Conservation (phyloP, 331 rosid species). For the Quercus lobata region DNA sequence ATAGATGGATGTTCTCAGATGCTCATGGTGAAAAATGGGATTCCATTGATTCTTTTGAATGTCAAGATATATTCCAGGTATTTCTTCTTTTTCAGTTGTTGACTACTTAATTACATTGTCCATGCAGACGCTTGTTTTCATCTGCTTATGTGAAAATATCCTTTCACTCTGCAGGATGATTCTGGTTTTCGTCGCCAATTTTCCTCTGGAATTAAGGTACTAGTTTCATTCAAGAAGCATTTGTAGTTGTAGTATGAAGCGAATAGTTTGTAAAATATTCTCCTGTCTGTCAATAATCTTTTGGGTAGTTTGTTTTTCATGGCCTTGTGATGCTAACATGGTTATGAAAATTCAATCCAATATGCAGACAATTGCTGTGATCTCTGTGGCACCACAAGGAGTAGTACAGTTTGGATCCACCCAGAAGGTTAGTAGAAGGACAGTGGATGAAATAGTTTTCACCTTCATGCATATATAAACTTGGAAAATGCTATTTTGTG, state of each 20-base stretch:
- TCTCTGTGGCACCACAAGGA: slow-evolving; percentile 62
- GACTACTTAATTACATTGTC: background rate
- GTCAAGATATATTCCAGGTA: slow-evolving; percentile 40
- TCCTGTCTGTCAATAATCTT: background rate
- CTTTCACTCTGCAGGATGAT: slow-evolving; percentile 41
- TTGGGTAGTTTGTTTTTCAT: background rate
- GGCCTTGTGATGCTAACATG: background rate
- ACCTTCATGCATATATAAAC: background rate
- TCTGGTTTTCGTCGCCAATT: slow-evolving; percentile 47
- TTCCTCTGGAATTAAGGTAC: slow-evolving; percentile 77
- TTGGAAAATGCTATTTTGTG: background rate
- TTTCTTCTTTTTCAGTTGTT: background rate
- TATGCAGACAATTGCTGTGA: slow-evolving; percentile 66
- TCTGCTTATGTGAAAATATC: background rate
- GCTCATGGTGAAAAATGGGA: slow-evolving; percentile 32
- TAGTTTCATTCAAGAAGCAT: background rate
- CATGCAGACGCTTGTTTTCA: background rate
- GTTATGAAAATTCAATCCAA: slow-evolving; percentile 20
- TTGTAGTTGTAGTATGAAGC: background rate
- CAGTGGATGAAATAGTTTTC: background rate
- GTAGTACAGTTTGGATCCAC: slow-evolving; percentile 76
- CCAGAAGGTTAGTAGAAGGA: slow-evolving; percentile 52
- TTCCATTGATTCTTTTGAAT: slow-evolving; percentile 20
- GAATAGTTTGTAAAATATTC: background rate
- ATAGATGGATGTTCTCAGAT: slow-evolving; percentile 67